phyloP scores from a whole-genome alignment of 208 protist genomes.

The Vickermania ingenoplastis region DNA sequence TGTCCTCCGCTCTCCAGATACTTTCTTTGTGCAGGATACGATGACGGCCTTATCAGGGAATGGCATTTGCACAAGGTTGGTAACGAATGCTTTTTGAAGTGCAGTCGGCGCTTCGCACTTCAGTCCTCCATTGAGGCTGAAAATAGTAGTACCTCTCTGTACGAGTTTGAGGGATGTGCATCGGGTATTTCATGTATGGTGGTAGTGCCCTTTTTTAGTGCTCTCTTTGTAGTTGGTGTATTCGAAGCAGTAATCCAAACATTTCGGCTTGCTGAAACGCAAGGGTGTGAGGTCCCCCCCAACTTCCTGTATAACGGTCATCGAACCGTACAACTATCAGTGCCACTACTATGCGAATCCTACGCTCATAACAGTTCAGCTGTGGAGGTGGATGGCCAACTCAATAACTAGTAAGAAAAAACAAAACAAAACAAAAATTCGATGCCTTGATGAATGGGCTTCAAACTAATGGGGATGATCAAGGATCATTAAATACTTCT shows the following conservation, averaged over 20 bases:
- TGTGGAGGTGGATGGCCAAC: too few relatives aligned
- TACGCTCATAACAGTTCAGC: too few relatives aligned
- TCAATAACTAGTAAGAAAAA: too few relatives aligned
- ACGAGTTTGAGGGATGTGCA: too few relatives aligned
- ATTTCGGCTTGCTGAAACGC: slow-evolving; percentile 51
- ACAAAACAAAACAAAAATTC: too few relatives aligned
- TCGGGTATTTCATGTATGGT: slow-evolving; percentile 45
- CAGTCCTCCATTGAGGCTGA: not conserved
- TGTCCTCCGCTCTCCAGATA: slow-evolving; percentile 47
- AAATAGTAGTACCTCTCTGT: slow-evolving; percentile 10
- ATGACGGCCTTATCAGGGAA: slow-evolving; percentile 69
- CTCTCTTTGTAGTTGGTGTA: slow-evolving; percentile 65
- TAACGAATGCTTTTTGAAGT: slow-evolving; percentile 50
- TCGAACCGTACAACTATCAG: slow-evolving; percentile 76
- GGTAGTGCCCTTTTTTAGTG: slow-evolving; percentile 41
- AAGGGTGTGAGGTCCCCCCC: slow-evolving; percentile 49
- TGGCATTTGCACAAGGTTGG: slow-evolving; percentile 84
- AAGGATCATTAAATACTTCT: too few relatives aligned
- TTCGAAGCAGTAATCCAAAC: slow-evolving; percentile 58
- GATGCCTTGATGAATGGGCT: too few relatives aligned
- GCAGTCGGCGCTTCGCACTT: slow-evolving; percentile 46
- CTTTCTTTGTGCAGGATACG: slow-evolving; percentile 62
- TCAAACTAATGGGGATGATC: too few relatives aligned
- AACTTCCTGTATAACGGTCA: slow-evolving; percentile 70
- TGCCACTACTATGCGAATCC: too few relatives aligned